phyloP scores from a whole-genome alignment of 352 stramenopile genomes.

The Phytophthora fragariae region DNA sequence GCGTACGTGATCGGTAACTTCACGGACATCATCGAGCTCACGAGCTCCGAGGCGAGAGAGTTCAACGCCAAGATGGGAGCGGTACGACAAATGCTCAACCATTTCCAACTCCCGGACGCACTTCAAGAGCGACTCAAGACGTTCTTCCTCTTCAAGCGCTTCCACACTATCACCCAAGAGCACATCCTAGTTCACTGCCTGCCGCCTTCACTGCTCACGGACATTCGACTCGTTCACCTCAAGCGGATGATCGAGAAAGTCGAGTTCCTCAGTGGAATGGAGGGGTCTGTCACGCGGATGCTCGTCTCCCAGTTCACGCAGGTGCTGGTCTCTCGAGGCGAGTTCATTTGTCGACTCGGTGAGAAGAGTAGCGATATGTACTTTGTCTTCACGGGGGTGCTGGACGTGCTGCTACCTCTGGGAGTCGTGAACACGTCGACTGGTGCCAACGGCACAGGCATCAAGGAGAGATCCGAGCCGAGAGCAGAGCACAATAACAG shows the following conservation, averaged over 20 bases:
- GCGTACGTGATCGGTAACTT: conserved; percentile 79
- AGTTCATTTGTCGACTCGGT: conserved; percentile 64
- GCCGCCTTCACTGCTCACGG: conserved; percentile 68
- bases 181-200: conserved; percentile 63
- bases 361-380: conserved; percentile 75
- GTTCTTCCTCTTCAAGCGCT: conserved; percentile 73
- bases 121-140: conserved; percentile 64
- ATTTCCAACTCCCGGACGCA: conserved; percentile 55
- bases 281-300: conserved; percentile 66
- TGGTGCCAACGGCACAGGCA: conserved; percentile 1
- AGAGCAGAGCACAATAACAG: neutral
- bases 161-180: conserved; percentile 76
- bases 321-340: conserved; percentile 53
- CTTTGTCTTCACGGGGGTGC: conserved; percentile 69
- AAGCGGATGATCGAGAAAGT: conserved; percentile 75
- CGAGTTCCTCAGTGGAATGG: conserved; percentile 61
- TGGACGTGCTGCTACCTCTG: conserved; percentile 48
- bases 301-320: conserved; percentile 73
- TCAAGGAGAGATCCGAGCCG: neutral
- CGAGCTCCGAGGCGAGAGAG: conserved; percentile 63
- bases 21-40: conserved; percentile 63
- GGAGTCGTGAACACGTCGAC: conserved; percentile 21
- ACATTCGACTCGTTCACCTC: conserved; percentile 72
- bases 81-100: conserved; percentile 58
- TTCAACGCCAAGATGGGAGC: conserved; percentile 67